phyloP scores from a whole-genome alignment of 306 rosid species.

The Psophocarpus tetragonolobus region DNA sequence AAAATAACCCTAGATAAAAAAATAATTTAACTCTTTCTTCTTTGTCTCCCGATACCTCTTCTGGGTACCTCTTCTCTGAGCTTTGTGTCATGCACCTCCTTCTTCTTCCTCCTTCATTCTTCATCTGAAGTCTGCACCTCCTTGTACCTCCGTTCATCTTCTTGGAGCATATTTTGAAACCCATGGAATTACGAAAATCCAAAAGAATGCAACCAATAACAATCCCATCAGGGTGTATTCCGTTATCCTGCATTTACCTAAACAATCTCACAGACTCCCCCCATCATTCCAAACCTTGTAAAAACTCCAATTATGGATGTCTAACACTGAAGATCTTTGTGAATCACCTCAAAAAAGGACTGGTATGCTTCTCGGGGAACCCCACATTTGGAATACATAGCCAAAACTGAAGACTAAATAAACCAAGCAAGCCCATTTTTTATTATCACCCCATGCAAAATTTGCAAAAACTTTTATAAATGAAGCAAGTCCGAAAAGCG shows the following conservation, averaged over 20 bases:
- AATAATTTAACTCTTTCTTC: no score
- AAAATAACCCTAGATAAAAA: no score
- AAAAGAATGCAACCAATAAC: background rate
- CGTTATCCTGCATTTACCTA: background rate
- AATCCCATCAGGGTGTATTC: background rate
- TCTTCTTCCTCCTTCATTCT: no score
- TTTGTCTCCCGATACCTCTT: no score
- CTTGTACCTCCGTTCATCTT: no score
- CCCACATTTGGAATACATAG: slow-evolving; percentile 6
- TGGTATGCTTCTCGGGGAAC: background rate
- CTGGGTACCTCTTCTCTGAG: no score
- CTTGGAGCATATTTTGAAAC: no score
- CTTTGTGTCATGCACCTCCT: no score
- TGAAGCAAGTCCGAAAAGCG: no score
- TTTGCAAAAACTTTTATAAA: no score
- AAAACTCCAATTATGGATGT: background rate
- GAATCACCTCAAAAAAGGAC: background rate
- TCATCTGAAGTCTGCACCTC: no score
- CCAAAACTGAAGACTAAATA: background rate
- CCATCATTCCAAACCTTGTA: slow-evolving; percentile 2
- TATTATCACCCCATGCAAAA: background rate
- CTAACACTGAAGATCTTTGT: background rate
- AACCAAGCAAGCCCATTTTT: background rate
- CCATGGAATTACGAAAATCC: background rate
- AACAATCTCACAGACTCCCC: background rate